A percentile compares a stretch with the other conserved stretches of the same genome.
phyloP scores from a whole-genome alignment of 2,329 filamentous ascomycete genomes.

The Aspergillus tanneri region DNA sequence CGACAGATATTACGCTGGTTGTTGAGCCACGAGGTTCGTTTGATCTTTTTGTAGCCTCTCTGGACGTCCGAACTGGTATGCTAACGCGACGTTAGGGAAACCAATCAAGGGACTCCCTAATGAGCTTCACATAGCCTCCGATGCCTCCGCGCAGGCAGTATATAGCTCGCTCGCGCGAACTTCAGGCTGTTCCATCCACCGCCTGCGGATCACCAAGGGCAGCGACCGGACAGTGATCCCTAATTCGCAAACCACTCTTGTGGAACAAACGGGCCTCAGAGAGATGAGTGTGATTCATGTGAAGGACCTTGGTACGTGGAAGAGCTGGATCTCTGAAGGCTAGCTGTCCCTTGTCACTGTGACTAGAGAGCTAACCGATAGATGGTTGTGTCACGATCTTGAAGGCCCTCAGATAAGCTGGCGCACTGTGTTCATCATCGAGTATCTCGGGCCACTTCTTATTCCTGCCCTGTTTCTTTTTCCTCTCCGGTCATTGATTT shows the following conservation, averaged over 20 bases:
- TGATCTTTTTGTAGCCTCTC: not conserved
- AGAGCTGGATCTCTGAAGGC: not conserved
- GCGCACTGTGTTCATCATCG: conserved; percentile 91
- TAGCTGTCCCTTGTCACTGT: conserved; percentile 1
- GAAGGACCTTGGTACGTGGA: conserved; percentile 79
- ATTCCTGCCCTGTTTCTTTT: conserved; percentile 76
- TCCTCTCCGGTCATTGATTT: conserved; percentile 69
- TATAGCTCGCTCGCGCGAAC: conserved; percentile 57
- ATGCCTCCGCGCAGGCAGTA: conserved; percentile 55
- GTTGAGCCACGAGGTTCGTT: conserved; percentile 45
- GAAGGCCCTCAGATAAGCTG: conserved; percentile 84
- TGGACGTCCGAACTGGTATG: conserved; percentile 1
- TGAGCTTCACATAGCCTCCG: conserved; percentile 52
- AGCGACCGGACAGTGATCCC: conserved; percentile 60
- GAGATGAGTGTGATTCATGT: conserved; percentile 69
- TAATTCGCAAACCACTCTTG: conserved; percentile 52
- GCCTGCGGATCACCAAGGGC: conserved; percentile 64
- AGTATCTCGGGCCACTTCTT: conserved; percentile 88
- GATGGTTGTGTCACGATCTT: not conserved
- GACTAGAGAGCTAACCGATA: conserved; percentile 19
- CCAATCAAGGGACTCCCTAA: conserved; percentile 62
- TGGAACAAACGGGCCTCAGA: conserved; percentile 57
- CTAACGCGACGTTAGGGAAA: conserved; percentile 47
- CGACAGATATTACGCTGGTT: conserved; percentile 38
- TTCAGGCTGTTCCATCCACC: conserved; percentile 57